Evolutionary conservation across 805 yeast species (phyloP), one percentile per base, ranked within the genome.

Genomic region (Saturnispora serradocipensis): DNA sequence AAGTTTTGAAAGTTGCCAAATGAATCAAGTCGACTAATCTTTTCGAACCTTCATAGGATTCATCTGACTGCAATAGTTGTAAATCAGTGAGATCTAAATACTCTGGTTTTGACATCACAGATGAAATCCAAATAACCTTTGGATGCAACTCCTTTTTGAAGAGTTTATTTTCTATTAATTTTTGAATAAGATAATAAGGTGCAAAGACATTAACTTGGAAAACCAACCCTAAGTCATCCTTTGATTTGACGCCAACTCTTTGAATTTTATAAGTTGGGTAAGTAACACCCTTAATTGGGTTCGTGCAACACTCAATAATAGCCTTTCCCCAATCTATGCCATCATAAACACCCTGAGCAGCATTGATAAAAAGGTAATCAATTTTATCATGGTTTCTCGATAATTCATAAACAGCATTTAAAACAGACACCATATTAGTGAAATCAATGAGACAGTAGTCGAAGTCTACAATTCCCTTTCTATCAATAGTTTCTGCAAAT

Each of bases 191-290:
- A 66, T 82, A 93, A 70, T 86, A 90, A 2, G 98, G 98, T 0
- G 96, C 96, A 69, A 93, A 88, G n/a, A 91, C 96, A 63, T 93
- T 93, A 5, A 93, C 95, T 67, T 93, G 96, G 71, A 91, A 93
- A 4, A 89, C 88, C 30, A 86, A 70, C 1, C 98, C 97, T 72
- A 91, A 59, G 0, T 80, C 89, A 67, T 93, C 99, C 18, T 61
- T 65, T 1, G 96, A 80, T 61, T 77, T 80, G 25, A 83, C 82
- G 4, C 97, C 97, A 16, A 79, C 74, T 52, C 77, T 74, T 72
- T 93, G 98, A 38, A 85, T 75, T 67, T 91, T 89, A 69, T 86
- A 90, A 1, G 82, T 80, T 8, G 97, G 97, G 53, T 77, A 80
- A 0, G 98, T 93, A n/a, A 84, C 91, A 2, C 93, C 93, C 45